Base-by-base conservation (phyloP, 257 asterid species). In the Linderniella brevidens region DNA sequence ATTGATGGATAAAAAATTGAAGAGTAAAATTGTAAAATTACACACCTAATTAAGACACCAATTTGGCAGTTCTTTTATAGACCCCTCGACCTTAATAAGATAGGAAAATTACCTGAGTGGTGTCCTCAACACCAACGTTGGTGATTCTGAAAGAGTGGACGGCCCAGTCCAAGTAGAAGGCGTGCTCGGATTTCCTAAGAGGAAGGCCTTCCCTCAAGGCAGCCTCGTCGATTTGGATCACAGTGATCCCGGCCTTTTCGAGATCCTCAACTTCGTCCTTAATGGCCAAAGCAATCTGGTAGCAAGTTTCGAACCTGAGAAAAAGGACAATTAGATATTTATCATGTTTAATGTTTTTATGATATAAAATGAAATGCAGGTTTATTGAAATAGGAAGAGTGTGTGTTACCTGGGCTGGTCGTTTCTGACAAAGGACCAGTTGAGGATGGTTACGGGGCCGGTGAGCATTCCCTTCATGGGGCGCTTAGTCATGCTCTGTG, bases 381-480 rank as follows among this genome's bases (percentile, higher is more conserved):
- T 25, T 25, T 25, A 25, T 25, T 25, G 32, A 6, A 25, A 25
- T 25, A 25, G 32, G 17, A 40, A 49, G 46, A 36, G 8, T 13
- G 9, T 10, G 4, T 13, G 11, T 37, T 78, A 83, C 97, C 97
- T 81, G 1, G 96, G 99, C 63, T 81, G 96, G 70, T 90, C 99
- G 17, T 90, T 81, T 62, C 96, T 65, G 11, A 90, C 99, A 50
- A 90, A 90, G 17, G 99, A 90, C 96, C 96, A 90, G 68, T 90
- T 85, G 57, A 85, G 99, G 62, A 90, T 85, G 63, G 99, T 85
- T 19, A 90, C 96, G 0, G 99, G 99, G 64, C 99, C 94, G 0
- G 99, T 90, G 63, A 90, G 99, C 96, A 90, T 90, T 61, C 96
- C 96, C 64, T 85, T 90, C 96, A 90, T 90, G 41, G 96, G 96